A percentile compares a stretch with the other conserved stretches of the same genome.
These are phyloP conservation scores for Lepidium didymum DNA, from an alignment of 345 rosid genomes.

Conservation along the genomic window DNA sequence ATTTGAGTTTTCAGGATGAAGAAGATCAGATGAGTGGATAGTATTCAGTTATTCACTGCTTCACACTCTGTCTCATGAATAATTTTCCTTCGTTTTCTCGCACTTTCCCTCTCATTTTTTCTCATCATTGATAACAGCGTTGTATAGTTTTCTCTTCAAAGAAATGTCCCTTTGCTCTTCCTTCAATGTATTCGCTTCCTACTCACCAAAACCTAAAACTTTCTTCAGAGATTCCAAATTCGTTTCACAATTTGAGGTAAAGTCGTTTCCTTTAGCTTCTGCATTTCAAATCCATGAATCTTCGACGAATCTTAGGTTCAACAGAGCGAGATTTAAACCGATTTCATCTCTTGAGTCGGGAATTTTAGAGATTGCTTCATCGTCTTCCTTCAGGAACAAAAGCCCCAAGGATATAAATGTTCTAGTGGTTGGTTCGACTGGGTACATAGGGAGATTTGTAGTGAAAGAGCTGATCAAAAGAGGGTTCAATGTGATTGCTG, in stretches of 20 bases:
- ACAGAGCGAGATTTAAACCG: conserved; percentile 28
- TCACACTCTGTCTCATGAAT: background rate
- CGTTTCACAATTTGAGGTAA: conserved; percentile 51
- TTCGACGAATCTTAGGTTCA: conserved; percentile 19
- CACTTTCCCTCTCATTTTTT: conserved; percentile 13
- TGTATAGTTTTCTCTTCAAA: background rate
- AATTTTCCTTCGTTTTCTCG: conserved; percentile 16
- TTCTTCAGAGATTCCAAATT: conserved; percentile 36
- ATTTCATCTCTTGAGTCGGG: conserved; percentile 38
- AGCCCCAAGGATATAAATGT: conserved; percentile 55
- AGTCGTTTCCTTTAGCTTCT: conserved; percentile 27
- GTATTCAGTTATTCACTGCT: background rate
- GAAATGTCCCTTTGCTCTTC: conserved; percentile 46
- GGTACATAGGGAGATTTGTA: conserved; percentile 88
- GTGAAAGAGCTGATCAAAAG: conserved; percentile 64
- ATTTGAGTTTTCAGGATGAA: conserved; percentile 1
- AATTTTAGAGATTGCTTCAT: conserved; percentile 20
- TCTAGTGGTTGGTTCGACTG: conserved; percentile 85
- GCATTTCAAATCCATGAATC: conserved; percentile 12
- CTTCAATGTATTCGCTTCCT: conserved; percentile 32
- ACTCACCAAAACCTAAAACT: conserved; percentile 29
- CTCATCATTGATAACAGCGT: background rate
- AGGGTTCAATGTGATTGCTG: conserved; percentile 77
- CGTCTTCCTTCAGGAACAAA: conserved; percentile 56
- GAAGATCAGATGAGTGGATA: conserved; percentile 11